Evolutionary conservation across 495 filamentous ascomycete species (phyloP), one percentile per base, ranked within the genome.

Genomic region (Talaromyces thailandensis): DNA sequence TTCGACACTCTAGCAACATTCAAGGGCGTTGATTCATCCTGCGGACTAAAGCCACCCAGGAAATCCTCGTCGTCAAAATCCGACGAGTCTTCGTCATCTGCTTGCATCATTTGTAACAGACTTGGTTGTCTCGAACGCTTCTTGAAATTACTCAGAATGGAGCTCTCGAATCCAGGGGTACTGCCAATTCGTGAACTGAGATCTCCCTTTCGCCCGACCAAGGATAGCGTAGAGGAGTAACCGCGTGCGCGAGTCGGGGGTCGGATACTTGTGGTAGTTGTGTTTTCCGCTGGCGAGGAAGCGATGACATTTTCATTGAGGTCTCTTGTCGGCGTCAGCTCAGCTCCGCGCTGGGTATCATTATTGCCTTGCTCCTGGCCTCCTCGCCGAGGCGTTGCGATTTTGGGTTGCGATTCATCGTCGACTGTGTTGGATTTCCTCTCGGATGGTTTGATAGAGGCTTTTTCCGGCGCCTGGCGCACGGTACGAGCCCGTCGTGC

Each of bases 1-100:
- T 75, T 63, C 31, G 74, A 70, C 56, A 72, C 76, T 3, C 70
- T 67, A 51, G 70, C 69, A 24, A 77, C 62, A 63, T 83, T 79
- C 61, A 88, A 67, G 2, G 86, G 86, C 24, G 86, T 89, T 40
- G 86, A 88, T 68, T 88, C 85, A 68, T 85, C 84, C 48, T 87
- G 81, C 0, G 86, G 86, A 57, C 78, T 81, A 62, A 87, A 80
- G 9, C 82, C 82, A 45, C 83, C 81, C 14, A 86, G 72, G 61
- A 82, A 81, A 29, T 84, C 81, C 23, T 81, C 76, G 52, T 80
- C 77, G 43, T 80, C 74, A 3, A 79, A 63, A 45, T 81, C 75
- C 43, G 76, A 73, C 60, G 76, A 78, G n/a, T 57, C 75, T 59
- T 57, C 75, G 59, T 82, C 78, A 43, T 82, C 78, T 1, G 72